phyloP scores from a whole-genome alignment of 495 filamentous ascomycete genomes.

The Endocarpon pusillum region DNA sequence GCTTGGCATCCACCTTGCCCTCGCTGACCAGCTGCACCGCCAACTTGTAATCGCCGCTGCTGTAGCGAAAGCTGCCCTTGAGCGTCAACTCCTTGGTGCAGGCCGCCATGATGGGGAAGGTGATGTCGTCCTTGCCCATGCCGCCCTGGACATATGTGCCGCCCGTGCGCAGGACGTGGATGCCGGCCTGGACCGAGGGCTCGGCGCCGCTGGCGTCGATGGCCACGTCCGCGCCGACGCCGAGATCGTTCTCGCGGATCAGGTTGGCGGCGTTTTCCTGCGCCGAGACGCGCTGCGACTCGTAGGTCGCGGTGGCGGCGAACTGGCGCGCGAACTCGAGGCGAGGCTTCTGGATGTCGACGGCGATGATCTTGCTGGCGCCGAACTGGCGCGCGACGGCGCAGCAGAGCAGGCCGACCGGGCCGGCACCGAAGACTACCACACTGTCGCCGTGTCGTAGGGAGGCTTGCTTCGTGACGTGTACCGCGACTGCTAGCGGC shows the following conservation, averaged over 20 bases:
- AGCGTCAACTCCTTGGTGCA: slow-evolving; percentile 35
- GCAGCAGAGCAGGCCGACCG: slow-evolving; percentile 36
- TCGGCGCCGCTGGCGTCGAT: slow-evolving; percentile 42
- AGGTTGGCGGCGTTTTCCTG: slow-evolving; percentile 25
- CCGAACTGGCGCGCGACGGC: slow-evolving; percentile 36
- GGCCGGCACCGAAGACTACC: slow-evolving; percentile 37
- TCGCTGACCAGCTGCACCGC: slow-evolving; percentile 33
- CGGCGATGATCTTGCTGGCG: slow-evolving; percentile 32
- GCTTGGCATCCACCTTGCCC: slow-evolving; percentile 33
- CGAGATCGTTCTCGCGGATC: slow-evolving; percentile 25
- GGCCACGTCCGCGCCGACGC: slow-evolving; percentile 34
- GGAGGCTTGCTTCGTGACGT: slow-evolving; percentile 30
- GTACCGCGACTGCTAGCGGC: slow-evolving; percentile 36
- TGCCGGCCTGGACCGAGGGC: slow-evolving; percentile 33
- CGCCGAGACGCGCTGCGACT: slow-evolving; percentile 20
- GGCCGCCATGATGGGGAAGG: slow-evolving; percentile 38
- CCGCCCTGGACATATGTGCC: slow-evolving; percentile 45
- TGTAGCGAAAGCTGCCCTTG: slow-evolving; percentile 37
- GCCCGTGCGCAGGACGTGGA: slow-evolving; percentile 32
- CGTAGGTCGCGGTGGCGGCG: slow-evolving; percentile 25
- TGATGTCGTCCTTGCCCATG: slow-evolving; percentile 38
- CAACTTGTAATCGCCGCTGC: slow-evolving; percentile 36
- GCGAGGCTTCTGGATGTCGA: slow-evolving; percentile 35
- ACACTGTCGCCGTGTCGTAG: slow-evolving; percentile 31
- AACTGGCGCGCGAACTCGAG: slow-evolving; percentile 35